A percentile compares a stretch with the other conserved stretches of the same genome.
phyloP scores from a whole-genome alignment of 179 eudicot genomes.

The Drosera spatulata region DNA sequence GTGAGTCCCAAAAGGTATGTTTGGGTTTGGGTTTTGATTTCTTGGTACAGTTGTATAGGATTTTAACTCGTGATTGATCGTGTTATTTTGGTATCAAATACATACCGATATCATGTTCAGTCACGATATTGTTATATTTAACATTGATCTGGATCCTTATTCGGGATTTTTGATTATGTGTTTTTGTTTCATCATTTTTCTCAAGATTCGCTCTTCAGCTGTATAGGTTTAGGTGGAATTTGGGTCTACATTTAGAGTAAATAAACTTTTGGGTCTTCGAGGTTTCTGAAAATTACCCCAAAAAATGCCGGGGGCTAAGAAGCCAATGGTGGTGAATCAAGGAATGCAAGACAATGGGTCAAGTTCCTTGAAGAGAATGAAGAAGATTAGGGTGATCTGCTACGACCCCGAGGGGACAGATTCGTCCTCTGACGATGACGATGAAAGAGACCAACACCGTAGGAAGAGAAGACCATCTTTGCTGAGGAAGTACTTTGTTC shows the following conservation, averaged over 20 bases:
- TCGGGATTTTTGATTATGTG: no score
- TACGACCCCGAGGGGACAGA: constrained; percentile 83
- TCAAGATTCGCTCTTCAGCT: no score
- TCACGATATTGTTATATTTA: no score
- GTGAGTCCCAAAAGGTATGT: no score
- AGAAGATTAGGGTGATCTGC: constrained; percentile 51
- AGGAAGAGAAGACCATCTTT: constrained; percentile 8
- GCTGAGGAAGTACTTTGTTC: constrained; percentile 22
- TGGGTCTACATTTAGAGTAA: neutral
- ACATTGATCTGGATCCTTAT: no score
- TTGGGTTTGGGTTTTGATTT: no score
- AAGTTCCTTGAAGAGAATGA: constrained; percentile 6
- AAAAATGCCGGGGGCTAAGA: constrained; percentile 17
- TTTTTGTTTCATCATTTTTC: no score
- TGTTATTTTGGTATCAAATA: no score
- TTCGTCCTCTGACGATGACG: constrained; percentile 68
- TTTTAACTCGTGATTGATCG: no score
- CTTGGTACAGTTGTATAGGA: no score
- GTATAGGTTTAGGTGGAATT: no score
- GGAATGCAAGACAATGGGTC: constrained; percentile 8
- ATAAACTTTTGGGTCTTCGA: neutral
- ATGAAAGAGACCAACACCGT: neutral
- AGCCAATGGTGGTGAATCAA: constrained; percentile 14
- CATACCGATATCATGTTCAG: no score
- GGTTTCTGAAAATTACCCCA: neutral